Base-by-base conservation (phyloP, 2,329 filamentous ascomycete species). In the Tolypocladium paradoxum region DNA sequence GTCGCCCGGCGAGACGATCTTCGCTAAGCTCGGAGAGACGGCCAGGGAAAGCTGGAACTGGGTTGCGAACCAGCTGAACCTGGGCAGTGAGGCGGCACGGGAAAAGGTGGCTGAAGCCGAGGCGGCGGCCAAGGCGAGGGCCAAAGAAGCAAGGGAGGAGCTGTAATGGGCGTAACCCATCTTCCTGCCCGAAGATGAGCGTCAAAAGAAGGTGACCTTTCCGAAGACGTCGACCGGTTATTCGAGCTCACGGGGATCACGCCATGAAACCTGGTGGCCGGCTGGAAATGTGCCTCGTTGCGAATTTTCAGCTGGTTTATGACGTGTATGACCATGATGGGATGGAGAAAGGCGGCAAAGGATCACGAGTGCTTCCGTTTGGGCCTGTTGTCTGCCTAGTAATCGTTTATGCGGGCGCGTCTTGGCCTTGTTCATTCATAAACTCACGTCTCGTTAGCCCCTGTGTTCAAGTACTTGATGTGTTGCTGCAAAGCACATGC, bases 1-100 rank as follows among this genome's bases (percentile, higher is more conserved):
- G 9, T 78, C 78, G 31, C 85, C 88, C 16, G 71, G 78, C 50
- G 81, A 76, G 50, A 87, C 85, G 7, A 69, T 89, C 48, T 79
- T 83, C 57, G 84, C 83, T 64, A 85, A 85, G 68, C 61, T 88
- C 54, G 69, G 70, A 54, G 77, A 79, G 57, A 70, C 66, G 49
- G 68, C 76, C 55, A 68, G 72, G 58, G 69, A 69, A 27, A 70
- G 72, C 29, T 76, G 74, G 69, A 72, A 76, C 55, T 83, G 79
- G 79, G 65, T 79, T 52, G 56, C 72, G 50, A 63, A 65, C 35
- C 77, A 82, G 60, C 64, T 82, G 18, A 68, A 68, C 35, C 58
- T 75, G 6, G 78, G 78, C 0, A 69, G 73, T 1, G 70, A 77
- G 22, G 73, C 66, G 20, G 77, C 77, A 0, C 72, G 75, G 64